A percentile compares a stretch with the other conserved stretches of the same genome.
Evolutionary conservation across 495 filamentous ascomycete genomes (phyloP).

Genomic region (Penicillium desertorum): DNA sequence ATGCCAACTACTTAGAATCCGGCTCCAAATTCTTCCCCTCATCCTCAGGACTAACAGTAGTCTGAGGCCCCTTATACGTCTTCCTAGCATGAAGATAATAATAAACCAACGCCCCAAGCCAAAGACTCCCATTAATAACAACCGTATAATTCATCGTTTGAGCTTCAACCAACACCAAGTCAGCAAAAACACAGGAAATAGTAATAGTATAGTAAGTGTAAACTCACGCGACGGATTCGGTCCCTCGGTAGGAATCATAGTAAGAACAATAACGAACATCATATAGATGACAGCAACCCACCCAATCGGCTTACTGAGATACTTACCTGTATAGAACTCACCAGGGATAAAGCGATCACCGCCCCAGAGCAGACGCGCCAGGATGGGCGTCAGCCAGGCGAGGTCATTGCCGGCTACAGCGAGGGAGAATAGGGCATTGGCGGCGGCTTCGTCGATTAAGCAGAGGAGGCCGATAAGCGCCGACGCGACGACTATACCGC

Average conservation of each 20-base stretch:
- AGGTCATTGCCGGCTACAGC: conserved; percentile 62
- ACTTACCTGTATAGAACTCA: conserved; percentile 57
- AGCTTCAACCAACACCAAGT: conserved; percentile 27
- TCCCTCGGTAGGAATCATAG: conserved; percentile 55
- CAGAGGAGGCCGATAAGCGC: conserved; percentile 58
- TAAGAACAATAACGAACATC: conserved; percentile 50
- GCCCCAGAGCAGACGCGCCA: conserved; percentile 63
- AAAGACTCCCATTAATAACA: conserved; percentile 61
- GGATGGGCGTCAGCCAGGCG: conserved; percentile 63
- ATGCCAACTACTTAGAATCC: background rate
- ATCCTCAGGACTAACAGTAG: conserved; percentile 51
- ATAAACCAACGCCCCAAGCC: conserved; percentile 60
- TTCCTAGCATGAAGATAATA: conserved; percentile 65
- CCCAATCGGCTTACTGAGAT: conserved; percentile 50
- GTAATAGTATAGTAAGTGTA: background rate
- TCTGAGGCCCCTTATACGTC: conserved; percentile 71
- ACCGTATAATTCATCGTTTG: conserved; percentile 65
- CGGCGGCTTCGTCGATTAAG: conserved; percentile 58
- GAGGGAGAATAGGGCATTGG: conserved; percentile 61
- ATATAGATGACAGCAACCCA: conserved; percentile 55
- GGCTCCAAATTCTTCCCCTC: conserved; percentile 18
- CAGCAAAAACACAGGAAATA: background rate
- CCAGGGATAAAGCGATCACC: conserved; percentile 61
- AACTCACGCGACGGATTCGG: conserved; percentile 45
- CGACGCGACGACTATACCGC: conserved; percentile 55